Evolutionary conservation across 768 basidiomycete genomes (phyloP), one percentile per base, ranked within the genome.

Genomic region (Xanthoconium stramineum): DNA sequence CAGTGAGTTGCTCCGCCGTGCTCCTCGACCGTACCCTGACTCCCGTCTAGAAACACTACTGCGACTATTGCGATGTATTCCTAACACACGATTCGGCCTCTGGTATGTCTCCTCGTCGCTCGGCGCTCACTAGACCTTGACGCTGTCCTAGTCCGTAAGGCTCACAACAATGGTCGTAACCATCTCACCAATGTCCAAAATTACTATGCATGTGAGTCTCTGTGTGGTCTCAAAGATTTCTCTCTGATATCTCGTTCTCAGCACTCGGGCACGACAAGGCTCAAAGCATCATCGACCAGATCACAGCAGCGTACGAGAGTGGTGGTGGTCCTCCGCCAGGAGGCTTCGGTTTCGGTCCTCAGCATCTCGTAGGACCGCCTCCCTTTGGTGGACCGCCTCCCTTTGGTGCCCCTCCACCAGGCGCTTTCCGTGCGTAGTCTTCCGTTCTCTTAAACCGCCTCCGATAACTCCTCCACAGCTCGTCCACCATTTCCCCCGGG

Each of bases 281-380:
- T 17, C 97, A 99, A 73, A 93, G 77, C 65, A 94, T 98, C 70
- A 98, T 99, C 70, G 96, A 99, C 81, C 92, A 96, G 73, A 98
- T 99, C 73, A 95, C 94, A 37, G 86, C 89, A 20, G 86, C 90
- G 28, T 97, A 96, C 67, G 96, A 98, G 74, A 82, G 81, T 30
- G 85, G 89, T 42, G 86, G 86, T 50, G 89, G 89, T 3, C 91
- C 91, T 39, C 91, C 91, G 61, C 89, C 89, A 12, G 91, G 91
- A 50, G 91, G 91, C 5, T 93, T 92, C 60, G 89, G 89, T 9
- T 91, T 91, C 62, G 89, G 89, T 24, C 89, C 90, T 39, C 89
- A 89, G 57, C 89, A 91, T 71, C 77, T 91, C 49, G 82, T 80
- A 50, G 80, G 74, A 1, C 83, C 83, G 3, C 65, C 75, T 17